Evolutionary conservation across 1,284 basidiomycete genomes (phyloP), one percentile per base, ranked within the genome.

Genomic region (Leccinum laetum): DNA sequence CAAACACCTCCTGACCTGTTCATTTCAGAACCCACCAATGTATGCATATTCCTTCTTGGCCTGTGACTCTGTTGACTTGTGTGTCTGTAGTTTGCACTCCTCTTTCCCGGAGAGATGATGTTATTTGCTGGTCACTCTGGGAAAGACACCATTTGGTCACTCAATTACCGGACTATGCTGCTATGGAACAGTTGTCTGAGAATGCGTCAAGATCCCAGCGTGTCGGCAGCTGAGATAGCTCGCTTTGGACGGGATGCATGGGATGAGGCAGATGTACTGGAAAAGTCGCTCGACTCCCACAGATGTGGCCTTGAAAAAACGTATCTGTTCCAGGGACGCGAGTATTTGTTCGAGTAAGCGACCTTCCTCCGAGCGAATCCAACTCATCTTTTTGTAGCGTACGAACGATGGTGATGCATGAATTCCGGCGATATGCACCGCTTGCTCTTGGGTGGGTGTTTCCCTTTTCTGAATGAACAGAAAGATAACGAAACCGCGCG

Each of bases 261-360:
- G 89, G 75, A 88, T n/a, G 89, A 91, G 75, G 84, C 87, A 18
- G 88, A 91, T 71, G 78, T 76, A 3, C 83, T 93, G 53, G 91
- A 92, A 71, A 75, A 79, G 29, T 84, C 86, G 13, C 74, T 92
- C 58, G 82, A 89, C 69, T 77, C 76, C 41, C 91, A 92, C 71
- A 86, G 83, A 1, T 93, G 91, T 73, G 80, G 79, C 11, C 80
- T 89, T 56, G 91, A 92, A 75, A 79, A 84, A 64, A 81, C 86
- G 3, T 90, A 85, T 69, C 79, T 92, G 53, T 92, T 84, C 71
- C 84, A 88, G 64, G 90, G 87, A 53, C 81, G 90, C 61, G 91
- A 92, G 70, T 89, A 86, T 71, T 79, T 92, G 46, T 92, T 91
- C 81, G 91, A 91, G 91, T 91, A 72, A 75, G 89, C 77, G 13